These are phyloP conservation scores for Mycena sp. DNA, from an alignment of 1,284 basidiomycete genomes.

Conservation along the genomic window DNA sequence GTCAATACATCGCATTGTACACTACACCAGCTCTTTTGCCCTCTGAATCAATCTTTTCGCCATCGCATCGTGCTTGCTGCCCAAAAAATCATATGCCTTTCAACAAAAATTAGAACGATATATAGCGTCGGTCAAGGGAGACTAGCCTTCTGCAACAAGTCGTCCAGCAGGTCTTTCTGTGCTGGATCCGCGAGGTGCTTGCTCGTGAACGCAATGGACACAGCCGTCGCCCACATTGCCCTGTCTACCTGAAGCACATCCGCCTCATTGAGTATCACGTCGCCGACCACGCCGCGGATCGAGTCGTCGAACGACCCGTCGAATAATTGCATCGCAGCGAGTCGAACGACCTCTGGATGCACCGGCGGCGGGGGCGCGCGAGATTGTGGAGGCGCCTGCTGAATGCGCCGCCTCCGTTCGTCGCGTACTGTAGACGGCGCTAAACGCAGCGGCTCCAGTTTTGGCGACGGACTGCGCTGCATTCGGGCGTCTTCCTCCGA, in stretches of 20 bases:
- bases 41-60: slow-evolving; percentile 25
- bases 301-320: slow-evolving; percentile 59
- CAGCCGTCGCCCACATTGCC: slow-evolving; percentile 54
- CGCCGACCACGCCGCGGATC: slow-evolving; percentile 28
- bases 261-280: slow-evolving; percentile 41
- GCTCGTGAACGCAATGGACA: slow-evolving; percentile 54
- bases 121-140: no score
- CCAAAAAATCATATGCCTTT: slow-evolving; percentile 45
- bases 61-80: slow-evolving; percentile 20
- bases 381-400: slow-evolving; percentile 23
- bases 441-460: slow-evolving; percentile 39
- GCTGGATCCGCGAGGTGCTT: slow-evolving; percentile 41
- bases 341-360: slow-evolving; percentile 44
- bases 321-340: slow-evolving; percentile 53
- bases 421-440: slow-evolving; percentile 33
- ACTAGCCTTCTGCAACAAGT: slow-evolving; percentile 48
- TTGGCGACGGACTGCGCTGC: slow-evolving; percentile 47
- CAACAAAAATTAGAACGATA: no score
- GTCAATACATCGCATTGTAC: not conserved
- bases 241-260: slow-evolving; percentile 40
- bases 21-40: slow-evolving; percentile 29
- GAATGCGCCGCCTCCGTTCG: slow-evolving; percentile 1
- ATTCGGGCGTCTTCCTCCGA: slow-evolving; percentile 39
- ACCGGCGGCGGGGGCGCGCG: slow-evolving; percentile 36
- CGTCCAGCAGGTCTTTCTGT: slow-evolving; percentile 50